Evolutionary conservation across 192 early-diverging fungal genomes (phyloP), one percentile per base, ranked within the genome.

Genomic region (Linnemannia exigua): DNA sequence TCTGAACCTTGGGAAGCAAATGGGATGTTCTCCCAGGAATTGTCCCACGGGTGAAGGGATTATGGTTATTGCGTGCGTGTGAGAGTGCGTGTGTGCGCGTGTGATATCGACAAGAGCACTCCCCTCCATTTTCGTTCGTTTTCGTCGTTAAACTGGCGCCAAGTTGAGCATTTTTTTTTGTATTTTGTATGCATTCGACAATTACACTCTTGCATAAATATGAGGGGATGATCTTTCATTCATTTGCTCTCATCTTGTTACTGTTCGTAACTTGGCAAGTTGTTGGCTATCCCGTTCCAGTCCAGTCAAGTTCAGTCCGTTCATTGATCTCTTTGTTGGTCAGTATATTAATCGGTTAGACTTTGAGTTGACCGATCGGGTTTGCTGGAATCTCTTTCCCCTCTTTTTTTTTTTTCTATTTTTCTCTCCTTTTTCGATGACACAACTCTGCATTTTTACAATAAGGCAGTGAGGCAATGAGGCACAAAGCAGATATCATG

Each of bases 21-120:
- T 31, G 28, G 58, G 28, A 31, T 61, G 54, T 28, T 63, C 58
- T 63, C 58, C 58, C 11, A 58, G 37, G 68, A 70, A 70, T 70
- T 41, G 68, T 70, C 68, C 68, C 68, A 70, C 68, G 68, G 68
- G 67, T 69, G 67, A 22, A 20, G 20, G 52, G 54, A 28, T 11
- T 5, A 22, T 63, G 58, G 12, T n/a, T 58, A n/a, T 20, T 3
- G 52, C 31, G 25, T 11, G n/a, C n/a, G 54, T 20, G n/a, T 58
- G 54, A 7, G 52, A 0, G 52, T 54, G 52, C 19, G 51, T 52
- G 51, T 52, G 51, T 52, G 51, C 8, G n/a, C 19, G 51, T 11
- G 51, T 58, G 52, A 58, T 58, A 22, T 11, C 0, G 9, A n/a
- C 3, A 63, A 31, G 58, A 63, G 58, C 58, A 63, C 28, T n/a